A percentile compares a stretch with the other conserved stretches of the same genome.
phyloP scores from a whole-genome alignment of 2,329 filamentous ascomycete genomes.

The Penicillium concentricum region DNA sequence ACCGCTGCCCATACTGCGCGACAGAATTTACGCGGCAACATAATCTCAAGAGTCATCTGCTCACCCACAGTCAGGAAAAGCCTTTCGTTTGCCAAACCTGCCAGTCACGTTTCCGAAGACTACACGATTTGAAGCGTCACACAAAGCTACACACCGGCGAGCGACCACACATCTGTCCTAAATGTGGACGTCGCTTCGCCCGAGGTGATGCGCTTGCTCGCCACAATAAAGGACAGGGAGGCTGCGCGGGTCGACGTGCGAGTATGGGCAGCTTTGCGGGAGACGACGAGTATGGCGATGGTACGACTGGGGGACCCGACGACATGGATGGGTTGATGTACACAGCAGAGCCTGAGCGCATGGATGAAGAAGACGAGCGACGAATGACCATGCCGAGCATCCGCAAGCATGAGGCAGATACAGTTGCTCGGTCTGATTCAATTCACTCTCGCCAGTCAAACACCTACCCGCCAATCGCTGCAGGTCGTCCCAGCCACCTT shows the following conservation, averaged over 20 bases:
- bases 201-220: slow-evolving; percentile 91
- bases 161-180: slow-evolving; percentile 89
- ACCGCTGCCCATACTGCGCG: slow-evolving; percentile 94
- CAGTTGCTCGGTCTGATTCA: slow-evolving; percentile 43
- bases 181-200: slow-evolving; percentile 92
- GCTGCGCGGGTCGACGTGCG: slow-evolving; percentile 85
- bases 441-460: slow-evolving; percentile 66
- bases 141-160: slow-evolving; percentile 96
- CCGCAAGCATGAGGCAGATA: slow-evolving; percentile 67
- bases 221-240: slow-evolving; percentile 92
- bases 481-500: slow-evolving; percentile 52
- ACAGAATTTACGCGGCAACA: slow-evolving; percentile 97
- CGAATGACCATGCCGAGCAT: slow-evolving; percentile 63
- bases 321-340: slow-evolving; percentile 65
- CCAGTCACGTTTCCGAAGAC: slow-evolving; percentile 82
- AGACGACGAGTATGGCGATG: slow-evolving; percentile 65
- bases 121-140: slow-evolving; percentile 94
- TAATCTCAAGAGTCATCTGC: slow-evolving; percentile 93
- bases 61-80: slow-evolving; percentile 98
- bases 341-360: slow-evolving; percentile 47
- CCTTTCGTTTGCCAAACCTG: slow-evolving; percentile 94
- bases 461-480: slow-evolving; percentile 74
- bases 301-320: slow-evolving; percentile 48
- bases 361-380: slow-evolving; percentile 52
- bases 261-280: slow-evolving; percentile 81